Conservation (phyloP, 1,139 yeast species). For the Debaryomycetaceae sp. region DNA sequence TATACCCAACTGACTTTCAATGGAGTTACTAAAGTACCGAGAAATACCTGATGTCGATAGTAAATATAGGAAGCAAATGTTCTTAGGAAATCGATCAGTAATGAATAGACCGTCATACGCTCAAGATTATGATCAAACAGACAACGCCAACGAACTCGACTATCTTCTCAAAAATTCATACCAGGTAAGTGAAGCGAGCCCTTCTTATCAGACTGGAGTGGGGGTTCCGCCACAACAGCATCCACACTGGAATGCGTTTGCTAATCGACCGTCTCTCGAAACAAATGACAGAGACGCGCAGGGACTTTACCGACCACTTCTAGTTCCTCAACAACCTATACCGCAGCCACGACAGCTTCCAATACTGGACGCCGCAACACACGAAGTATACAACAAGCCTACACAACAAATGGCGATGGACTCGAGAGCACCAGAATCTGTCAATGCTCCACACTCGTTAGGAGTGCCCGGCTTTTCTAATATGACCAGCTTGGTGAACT, state of each 20-base stretch:
- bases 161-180: neutral
- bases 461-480: constrained; percentile 30
- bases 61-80: neutral
- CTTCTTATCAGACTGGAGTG: neutral
- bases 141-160: neutral
- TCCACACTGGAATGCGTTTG: neutral
- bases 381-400: neutral
- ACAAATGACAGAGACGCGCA: neutral
- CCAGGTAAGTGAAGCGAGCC: neutral
- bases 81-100: neutral
- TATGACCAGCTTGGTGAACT: constrained; percentile 39
- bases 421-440: neutral
- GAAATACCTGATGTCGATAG: neutral
- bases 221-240: neutral
- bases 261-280: neutral
- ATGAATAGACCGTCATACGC: neutral
- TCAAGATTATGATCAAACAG: neutral
- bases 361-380: neutral
- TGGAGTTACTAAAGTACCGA: neutral
- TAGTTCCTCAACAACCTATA: neutral
- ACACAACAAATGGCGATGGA: neutral
- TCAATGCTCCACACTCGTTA: neutral
- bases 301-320: neutral
- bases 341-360: neutral
- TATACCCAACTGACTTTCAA: too few species aligned